Percentiles rank a stretch among this genome's conserved stretches.
Evolutionary conservation across 441 rosid genomes (phyloP).

Genomic region (Pelargonium cotyledonis): DNA sequence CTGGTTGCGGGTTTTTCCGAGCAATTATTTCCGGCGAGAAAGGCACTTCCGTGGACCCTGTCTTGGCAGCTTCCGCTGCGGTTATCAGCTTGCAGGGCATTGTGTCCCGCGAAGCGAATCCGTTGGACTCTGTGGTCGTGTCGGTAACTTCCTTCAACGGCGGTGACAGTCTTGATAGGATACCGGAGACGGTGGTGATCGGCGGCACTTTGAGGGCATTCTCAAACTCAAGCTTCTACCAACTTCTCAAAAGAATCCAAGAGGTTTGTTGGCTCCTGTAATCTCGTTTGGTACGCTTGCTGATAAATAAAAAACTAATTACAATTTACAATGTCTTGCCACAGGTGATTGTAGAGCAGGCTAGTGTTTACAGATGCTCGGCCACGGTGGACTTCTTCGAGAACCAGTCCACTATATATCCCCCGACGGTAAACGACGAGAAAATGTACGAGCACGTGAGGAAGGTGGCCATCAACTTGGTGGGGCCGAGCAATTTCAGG

Average conservation of each 20-base stretch:
- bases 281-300: too few relatives aligned
- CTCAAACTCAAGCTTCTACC: constrained; percentile 63
- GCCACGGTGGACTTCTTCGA: constrained; percentile 70
- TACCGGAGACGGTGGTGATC: constrained; percentile 47
- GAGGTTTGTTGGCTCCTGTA: too few relatives aligned
- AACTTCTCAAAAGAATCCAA: constrained; percentile 52
- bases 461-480: constrained; percentile 51
- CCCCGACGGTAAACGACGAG: constrained; percentile 63
- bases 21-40: constrained; percentile 42
- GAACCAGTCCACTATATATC: constrained; percentile 54
- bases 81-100: constrained; percentile 76
- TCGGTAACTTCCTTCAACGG: constrained; percentile 74
- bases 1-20: constrained; percentile 85
- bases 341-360: constrained; percentile 72
- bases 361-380: constrained; percentile 55
- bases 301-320: too few relatives aligned
- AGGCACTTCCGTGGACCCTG: constrained; percentile 33
- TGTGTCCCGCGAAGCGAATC: constrained; percentile 86
- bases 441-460: constrained; percentile 61
- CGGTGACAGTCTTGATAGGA: constrained; percentile 39
- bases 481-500: constrained; percentile 47
- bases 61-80: constrained; percentile 68
- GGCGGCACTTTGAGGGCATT: constrained; percentile 84
- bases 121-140: constrained; percentile 81
- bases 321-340: neutral